Conservation (phyloP, 768 basidiomycete genomes). For the Megacollybia marginata region DNA sequence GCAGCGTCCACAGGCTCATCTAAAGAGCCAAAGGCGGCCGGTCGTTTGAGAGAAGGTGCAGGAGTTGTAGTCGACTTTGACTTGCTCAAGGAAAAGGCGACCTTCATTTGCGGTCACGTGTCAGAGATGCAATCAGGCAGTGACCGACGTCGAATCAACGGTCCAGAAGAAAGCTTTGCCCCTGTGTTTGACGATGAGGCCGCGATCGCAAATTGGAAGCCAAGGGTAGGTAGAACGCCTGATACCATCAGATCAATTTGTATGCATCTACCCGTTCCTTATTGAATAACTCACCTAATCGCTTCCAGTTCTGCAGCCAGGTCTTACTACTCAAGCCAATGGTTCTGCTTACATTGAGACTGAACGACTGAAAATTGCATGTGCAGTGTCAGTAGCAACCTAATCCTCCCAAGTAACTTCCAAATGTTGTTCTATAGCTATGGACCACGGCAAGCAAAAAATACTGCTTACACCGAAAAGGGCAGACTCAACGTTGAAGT, state of each 20-base stretch:
- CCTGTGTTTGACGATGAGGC: slow-evolving; percentile 49
- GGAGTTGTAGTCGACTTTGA: slow-evolving; percentile 39
- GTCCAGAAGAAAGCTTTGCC: slow-evolving; percentile 75
- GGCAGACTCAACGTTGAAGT: slow-evolving; percentile 92
- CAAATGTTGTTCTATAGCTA: slow-evolving; percentile 41
- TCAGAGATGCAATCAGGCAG: slow-evolving; percentile 29
- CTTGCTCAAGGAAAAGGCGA: slow-evolving; percentile 80
- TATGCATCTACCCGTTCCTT: slow-evolving; percentile 25
- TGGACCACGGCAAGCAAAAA: slow-evolving; percentile 82
- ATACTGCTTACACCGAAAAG: slow-evolving; percentile 72
- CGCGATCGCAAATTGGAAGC: slow-evolving; percentile 19
- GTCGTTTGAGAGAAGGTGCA: slow-evolving; percentile 41
- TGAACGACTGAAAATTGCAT: slow-evolving; percentile 86
- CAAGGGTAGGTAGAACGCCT: slow-evolving; percentile 38
- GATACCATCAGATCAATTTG: slow-evolving; percentile 83
- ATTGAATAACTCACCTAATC: slow-evolving; percentile 1
- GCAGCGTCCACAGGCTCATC: slow-evolving; percentile 47
- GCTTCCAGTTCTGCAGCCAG: slow-evolving; percentile 73
- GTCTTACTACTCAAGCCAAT: slow-evolving; percentile 88
- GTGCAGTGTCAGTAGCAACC: slow-evolving; percentile 72
- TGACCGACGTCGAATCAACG: slow-evolving; percentile 86
- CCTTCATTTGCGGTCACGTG: slow-evolving; percentile 54
- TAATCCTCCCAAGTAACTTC: not conserved
- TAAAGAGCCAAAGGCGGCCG: slow-evolving; percentile 55
- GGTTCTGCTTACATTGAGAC: slow-evolving; percentile 97